These are phyloP conservation scores for Kodamaea derodonti DNA, from an alignment of 1,139 yeast species.

Conservation along the genomic window DNA sequence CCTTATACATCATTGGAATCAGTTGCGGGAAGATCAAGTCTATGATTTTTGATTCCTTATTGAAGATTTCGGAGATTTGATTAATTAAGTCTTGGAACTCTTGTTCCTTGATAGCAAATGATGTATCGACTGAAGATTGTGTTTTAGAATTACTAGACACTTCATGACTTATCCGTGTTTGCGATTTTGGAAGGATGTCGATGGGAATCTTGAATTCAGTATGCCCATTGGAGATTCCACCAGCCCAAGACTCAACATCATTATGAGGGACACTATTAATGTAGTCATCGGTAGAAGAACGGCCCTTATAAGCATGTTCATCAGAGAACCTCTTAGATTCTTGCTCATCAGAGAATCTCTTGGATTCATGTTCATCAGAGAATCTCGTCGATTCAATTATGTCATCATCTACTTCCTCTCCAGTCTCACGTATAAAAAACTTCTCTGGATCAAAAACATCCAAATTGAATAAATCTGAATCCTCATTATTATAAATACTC, in stretches of 20 bases:
- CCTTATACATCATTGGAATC: slow-evolving; percentile 48
- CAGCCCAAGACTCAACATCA: not conserved
- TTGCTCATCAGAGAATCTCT: not conserved
- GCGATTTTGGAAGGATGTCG: not conserved
- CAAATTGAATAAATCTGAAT: slow-evolving; percentile 28
- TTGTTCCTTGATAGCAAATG: slow-evolving; percentile 13
- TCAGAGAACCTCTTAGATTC: not conserved
- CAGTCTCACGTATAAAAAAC: slow-evolving; percentile 15
- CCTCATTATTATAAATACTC: slow-evolving; percentile 39
- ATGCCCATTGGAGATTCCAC: not conserved
- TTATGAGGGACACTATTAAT: too few species aligned
- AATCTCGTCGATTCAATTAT: too few species aligned
- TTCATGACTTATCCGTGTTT: not conserved
- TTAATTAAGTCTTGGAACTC: slow-evolving; percentile 22
- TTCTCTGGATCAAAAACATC: slow-evolving; percentile 20
- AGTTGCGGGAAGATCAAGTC: slow-evolving; percentile 39
- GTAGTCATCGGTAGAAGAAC: too few species aligned
- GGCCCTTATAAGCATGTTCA: too few species aligned
- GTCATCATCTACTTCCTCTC: slow-evolving; percentile 7
- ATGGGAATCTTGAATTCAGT: not conserved
- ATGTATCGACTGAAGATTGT: not conserved
- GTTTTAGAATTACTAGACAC: not conserved
- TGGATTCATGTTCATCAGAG: slow-evolving; percentile 1
- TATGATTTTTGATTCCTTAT: slow-evolving; percentile 32
- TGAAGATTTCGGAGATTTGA: slow-evolving; percentile 30